A percentile compares a stretch with the other conserved stretches of the same genome.
phyloP scores from a whole-genome alignment of 1,284 basidiomycete genomes.

The Microbotryum lychnidis-dioicae region DNA sequence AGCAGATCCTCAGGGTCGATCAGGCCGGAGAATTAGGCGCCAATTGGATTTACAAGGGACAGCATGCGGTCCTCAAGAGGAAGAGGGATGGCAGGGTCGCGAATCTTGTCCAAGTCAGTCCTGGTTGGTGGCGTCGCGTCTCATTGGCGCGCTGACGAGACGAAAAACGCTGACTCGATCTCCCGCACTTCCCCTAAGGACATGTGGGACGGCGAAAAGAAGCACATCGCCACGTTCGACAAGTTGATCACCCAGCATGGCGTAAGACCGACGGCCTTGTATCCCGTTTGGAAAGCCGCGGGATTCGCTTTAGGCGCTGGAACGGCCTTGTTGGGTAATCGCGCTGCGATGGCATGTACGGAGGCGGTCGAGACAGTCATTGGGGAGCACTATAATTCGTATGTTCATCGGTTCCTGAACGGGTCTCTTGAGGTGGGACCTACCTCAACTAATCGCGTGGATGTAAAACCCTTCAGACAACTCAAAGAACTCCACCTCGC shows the following conservation, averaged over 20 bases:
- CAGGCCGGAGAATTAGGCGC: conserved; percentile 89
- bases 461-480: conserved; percentile 49
- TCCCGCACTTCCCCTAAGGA: conserved; percentile 51
- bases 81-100: conserved; percentile 56
- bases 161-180: not conserved
- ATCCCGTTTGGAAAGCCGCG: conserved; percentile 72
- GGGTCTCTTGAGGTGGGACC: too few relatives aligned
- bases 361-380: conserved; percentile 97
- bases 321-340: conserved; percentile 80
- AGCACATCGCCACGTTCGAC: conserved; percentile 79
- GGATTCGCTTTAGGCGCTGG: conserved; percentile 76
- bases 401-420: conserved; percentile 36
- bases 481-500: conserved; percentile 48
- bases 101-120: conserved; percentile 62
- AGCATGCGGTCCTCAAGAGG: conserved; percentile 50
- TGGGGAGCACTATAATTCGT: conserved; percentile 98
- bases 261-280: conserved; percentile 72
- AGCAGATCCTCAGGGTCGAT: conserved; percentile 62
- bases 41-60: conserved; percentile 85
- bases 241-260: conserved; percentile 73
- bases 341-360: conserved; percentile 96
- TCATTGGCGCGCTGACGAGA: not conserved
- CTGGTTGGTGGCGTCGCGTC: not conserved
- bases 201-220: conserved; percentile 96
- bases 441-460: too few relatives aligned